Evolutionary conservation across 495 filamentous ascomycete genomes (phyloP), one percentile per base, ranked within the genome.

Genomic region (Xanthoparmelia taractica): DNA sequence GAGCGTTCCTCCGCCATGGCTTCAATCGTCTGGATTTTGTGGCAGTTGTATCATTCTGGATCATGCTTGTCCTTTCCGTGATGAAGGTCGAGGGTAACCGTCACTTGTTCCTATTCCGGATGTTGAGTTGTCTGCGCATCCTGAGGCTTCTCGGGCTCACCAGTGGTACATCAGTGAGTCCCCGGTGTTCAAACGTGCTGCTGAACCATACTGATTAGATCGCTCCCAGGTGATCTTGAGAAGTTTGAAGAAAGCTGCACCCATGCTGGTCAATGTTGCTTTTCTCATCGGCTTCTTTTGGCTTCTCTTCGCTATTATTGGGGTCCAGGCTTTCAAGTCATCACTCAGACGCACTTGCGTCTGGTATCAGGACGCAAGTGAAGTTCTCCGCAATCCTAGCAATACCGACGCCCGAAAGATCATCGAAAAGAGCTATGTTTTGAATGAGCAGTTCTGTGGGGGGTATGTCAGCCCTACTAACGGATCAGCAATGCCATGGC

Each of bases 251-350:
- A 93, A 96, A 71, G 92, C 94, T 5, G 90, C 92, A 0, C 94
- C 94, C 20, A 78, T 96, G 52, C 85, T 99, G n/a, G 86, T 95
- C 43, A 89, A 96, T 65, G 95, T 99, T 40, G 92, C 90, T 8
- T 96, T 99, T 70, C 79, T 99, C 20, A 95, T 99, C 71, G 86
- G 91, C 33, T 99, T 99, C 76, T 99, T 99, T 73, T 99, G 94
- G 94, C 86, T 99, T 50, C 78, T 99, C 11, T 99, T 99, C 75
- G 95, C 93, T 36, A 96, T 99, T 66, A 83, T 97, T 50, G 94
- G 95, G 2, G 87, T 97, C 20, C 94, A 99, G 74, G 94, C 88
- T 74, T 99, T 99, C 82, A 99, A 99, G 73, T 89, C 91, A 11
- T 97, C 94, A 70, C 77, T 97, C 36, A 82, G 86, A 67, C 87